Percentiles rank a stretch among this genome's conserved stretches.
These are phyloP conservation scores for Theobroma grandiflorum DNA, from an alignment of 441 rosid genomes.

Conservation along the genomic window DNA sequence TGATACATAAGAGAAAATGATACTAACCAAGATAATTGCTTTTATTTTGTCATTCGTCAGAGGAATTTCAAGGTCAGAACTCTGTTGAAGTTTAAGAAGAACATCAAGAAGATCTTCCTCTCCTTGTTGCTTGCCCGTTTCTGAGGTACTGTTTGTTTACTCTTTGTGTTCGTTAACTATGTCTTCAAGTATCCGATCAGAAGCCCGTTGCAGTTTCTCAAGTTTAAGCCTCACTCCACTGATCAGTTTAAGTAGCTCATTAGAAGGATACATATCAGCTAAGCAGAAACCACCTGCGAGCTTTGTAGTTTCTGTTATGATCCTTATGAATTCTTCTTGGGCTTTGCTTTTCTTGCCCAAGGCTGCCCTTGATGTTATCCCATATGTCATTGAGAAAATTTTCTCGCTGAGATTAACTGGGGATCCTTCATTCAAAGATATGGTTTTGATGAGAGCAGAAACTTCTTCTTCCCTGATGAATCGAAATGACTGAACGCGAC, in stretches of 20 bases:
- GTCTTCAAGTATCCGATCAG: conserved; percentile 22
- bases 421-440: conserved; percentile 28
- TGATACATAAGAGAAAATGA: no score
- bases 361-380: conserved; percentile 32
- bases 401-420: conserved; percentile 32
- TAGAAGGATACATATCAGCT: conserved; percentile 21
- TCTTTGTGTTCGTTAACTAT: conserved; percentile 30
- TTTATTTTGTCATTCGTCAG: conserved; percentile 30
- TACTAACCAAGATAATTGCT: conserved; percentile 35
- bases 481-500: conserved; percentile 34
- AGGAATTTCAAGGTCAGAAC: conserved; percentile 25
- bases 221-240: conserved; percentile 28
- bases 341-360: conserved; percentile 28
- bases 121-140: background rate
- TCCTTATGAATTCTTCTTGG: conserved; percentile 6
- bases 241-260: conserved; percentile 11
- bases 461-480: background rate
- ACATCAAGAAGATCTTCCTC: conserved; percentile 34
- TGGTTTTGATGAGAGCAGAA: conserved; percentile 18
- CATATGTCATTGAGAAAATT: conserved; percentile 28
- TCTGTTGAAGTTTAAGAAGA: conserved; percentile 37
- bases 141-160: background rate
- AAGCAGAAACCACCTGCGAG: conserved; percentile 17
- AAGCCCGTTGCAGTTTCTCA: conserved; percentile 23
- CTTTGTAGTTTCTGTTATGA: background rate